Evolutionary conservation across 1,284 basidiomycete genomes (phyloP).

Genomic region (Ganoderma sinense): DNA sequence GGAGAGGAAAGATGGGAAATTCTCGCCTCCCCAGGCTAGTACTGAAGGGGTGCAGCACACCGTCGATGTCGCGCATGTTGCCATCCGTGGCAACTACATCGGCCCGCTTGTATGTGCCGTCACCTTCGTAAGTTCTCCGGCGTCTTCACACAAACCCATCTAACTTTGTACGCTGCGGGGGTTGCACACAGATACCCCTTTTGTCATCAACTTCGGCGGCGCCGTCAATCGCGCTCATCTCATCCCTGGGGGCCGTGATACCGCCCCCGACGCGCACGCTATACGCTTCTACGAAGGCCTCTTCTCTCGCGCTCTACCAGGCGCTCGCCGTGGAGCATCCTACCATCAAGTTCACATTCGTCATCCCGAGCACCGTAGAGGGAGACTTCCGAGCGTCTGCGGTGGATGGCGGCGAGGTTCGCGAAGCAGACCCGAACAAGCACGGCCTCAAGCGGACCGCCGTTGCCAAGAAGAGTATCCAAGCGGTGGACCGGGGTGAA

Average conservation of each 20-base stretch:
- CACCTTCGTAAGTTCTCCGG: slow-evolving; percentile 61
- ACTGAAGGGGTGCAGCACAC: slow-evolving; percentile 59
- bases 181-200: slow-evolving; percentile 71
- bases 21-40: slow-evolving; percentile 47
- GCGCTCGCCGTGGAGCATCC: slow-evolving; percentile 84
- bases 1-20: slow-evolving; percentile 46
- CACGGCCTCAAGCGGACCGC: slow-evolving; percentile 61
- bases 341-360: slow-evolving; percentile 60
- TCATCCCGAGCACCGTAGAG: slow-evolving; percentile 72
- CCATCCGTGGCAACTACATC: slow-evolving; percentile 67
- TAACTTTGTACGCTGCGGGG: neutral
- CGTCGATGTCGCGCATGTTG: slow-evolving; percentile 59
- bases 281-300: slow-evolving; percentile 87
- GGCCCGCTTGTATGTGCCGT: slow-evolving; percentile 71
- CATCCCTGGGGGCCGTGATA: slow-evolving; percentile 82
- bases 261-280: slow-evolving; percentile 88
- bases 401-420: slow-evolving; percentile 64
- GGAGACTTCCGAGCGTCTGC: slow-evolving; percentile 85
- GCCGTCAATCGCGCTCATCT: slow-evolving; percentile 84
- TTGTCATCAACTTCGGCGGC: slow-evolving; percentile 71
- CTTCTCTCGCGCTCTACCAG: slow-evolving; percentile 82
- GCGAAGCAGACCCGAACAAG: slow-evolving; percentile 62
- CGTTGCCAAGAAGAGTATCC: slow-evolving; percentile 63
- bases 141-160: neutral
- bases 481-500: slow-evolving; percentile 63